Evolutionary conservation across 768 basidiomycete species (phyloP).

Genomic region (Russula brevipes): DNA sequence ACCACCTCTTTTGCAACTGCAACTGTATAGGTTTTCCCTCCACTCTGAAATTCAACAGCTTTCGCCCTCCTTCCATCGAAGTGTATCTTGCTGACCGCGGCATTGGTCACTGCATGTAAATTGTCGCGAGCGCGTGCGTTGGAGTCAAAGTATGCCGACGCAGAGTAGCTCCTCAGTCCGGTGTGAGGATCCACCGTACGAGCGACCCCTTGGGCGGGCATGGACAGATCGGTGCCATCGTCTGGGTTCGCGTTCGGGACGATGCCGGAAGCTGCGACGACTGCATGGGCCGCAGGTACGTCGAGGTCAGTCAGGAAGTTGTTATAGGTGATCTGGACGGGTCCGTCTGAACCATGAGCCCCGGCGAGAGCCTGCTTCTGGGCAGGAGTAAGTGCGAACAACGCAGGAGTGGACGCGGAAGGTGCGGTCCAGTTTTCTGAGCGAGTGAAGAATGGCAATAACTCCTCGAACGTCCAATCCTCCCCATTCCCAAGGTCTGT

Average conservation of each 20-base stretch:
- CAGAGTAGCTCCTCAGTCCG: constrained; percentile 19
- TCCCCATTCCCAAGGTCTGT: constrained; percentile 18
- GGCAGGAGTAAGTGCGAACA: constrained; percentile 12
- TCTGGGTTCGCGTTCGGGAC: constrained; percentile 20
- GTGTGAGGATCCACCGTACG: constrained; percentile 18
- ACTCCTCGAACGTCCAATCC: constrained; percentile 20
- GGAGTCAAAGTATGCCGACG: constrained; percentile 19
- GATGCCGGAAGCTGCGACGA: constrained; percentile 12
- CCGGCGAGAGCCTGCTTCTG: constrained; percentile 11
- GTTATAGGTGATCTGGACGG: constrained; percentile 22
- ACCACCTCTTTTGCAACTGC: constrained; percentile 19
- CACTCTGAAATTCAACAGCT: constrained; percentile 17
- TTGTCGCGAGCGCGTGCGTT: constrained; percentile 13
- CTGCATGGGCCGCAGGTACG: constrained; percentile 21
- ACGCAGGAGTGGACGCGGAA: constrained; percentile 6
- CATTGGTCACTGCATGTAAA: constrained; percentile 19
- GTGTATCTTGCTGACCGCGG: constrained; percentile 12
- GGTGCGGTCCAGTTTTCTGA: constrained; percentile 23
- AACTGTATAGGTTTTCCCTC: constrained; percentile 16
- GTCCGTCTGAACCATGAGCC: constrained; percentile 10
- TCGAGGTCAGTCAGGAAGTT: constrained; percentile 21
- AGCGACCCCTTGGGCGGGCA: constrained; percentile 21
- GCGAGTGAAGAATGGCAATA: constrained; percentile 20
- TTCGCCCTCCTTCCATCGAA: constrained; percentile 17
- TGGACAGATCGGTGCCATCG: constrained; percentile 20